Conservation (phyloP, 805 yeast species). For the Teunomyces stri region DNA sequence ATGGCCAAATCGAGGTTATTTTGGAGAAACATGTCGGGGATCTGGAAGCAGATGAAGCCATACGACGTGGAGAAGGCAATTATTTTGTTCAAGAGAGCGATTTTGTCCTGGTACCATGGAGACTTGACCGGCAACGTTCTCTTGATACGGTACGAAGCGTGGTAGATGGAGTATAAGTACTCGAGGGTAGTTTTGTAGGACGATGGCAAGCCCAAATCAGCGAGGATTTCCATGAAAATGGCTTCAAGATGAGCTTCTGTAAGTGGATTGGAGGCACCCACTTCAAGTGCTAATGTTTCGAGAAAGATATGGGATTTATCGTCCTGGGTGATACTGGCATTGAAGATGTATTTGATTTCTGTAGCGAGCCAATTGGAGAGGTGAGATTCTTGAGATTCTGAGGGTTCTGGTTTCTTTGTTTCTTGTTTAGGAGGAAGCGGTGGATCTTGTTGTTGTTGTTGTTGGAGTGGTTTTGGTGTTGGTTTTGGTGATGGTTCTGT, state of each 20-base stretch:
- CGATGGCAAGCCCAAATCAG: constrained; percentile 50
- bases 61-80: constrained; percentile 54
- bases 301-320: constrained; percentile 18
- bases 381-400: constrained; percentile 3
- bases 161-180: constrained; percentile 49
- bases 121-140: constrained; percentile 44
- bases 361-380: constrained; percentile 36
- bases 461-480: background rate
- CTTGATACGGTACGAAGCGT: constrained; percentile 36
- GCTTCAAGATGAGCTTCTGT: constrained; percentile 43
- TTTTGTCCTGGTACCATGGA: constrained; percentile 33
- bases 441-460: background rate
- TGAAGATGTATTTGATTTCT: constrained; percentile 37
- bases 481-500: background rate
- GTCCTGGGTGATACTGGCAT: constrained; percentile 20
- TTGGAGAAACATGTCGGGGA: constrained; percentile 58
- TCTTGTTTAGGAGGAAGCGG: background rate
- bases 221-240: constrained; percentile 52
- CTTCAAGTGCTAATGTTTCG: constrained; percentile 24
- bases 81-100: constrained; percentile 45
- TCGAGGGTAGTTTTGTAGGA: constrained; percentile 37
- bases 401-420: background rate
- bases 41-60: constrained; percentile 66
- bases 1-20: constrained; percentile 32
- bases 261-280: constrained; percentile 16